phyloP scores from a whole-genome alignment of 2,329 filamentous ascomycete genomes.

The Penicillium sp. region DNA sequence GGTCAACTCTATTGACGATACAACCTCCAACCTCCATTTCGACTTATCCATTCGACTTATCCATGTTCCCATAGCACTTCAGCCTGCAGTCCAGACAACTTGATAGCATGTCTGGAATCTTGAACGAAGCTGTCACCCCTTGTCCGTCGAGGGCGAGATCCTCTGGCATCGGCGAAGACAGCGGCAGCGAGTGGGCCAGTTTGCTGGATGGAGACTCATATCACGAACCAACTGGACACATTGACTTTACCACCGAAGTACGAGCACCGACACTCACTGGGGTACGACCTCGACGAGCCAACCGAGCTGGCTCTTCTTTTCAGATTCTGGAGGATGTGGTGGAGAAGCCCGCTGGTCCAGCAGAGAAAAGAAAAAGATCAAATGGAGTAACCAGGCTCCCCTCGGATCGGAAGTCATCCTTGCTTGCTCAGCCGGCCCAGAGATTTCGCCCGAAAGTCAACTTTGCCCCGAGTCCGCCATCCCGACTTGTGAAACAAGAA shows the following conservation, averaged over 20 bases:
- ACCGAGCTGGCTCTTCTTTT: conserved; percentile 29
- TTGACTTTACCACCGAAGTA: conserved; percentile 45
- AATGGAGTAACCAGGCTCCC: conserved; percentile 9
- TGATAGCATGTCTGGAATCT: conserved; percentile 25
- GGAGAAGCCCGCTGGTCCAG: conserved; percentile 10
- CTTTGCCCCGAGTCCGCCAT: conserved; percentile 23
- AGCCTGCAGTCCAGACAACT: background rate
- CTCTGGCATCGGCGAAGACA: conserved; percentile 18
- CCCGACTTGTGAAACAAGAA: conserved; percentile 11
- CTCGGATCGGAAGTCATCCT: conserved; percentile 30
- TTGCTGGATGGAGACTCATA: conserved; percentile 26
- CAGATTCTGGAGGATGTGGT: conserved; percentile 40
- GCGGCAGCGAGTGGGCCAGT: conserved; percentile 21
- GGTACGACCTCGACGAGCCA: conserved; percentile 30
- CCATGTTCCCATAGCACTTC: conserved; percentile 6
- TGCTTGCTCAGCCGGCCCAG: conserved; percentile 43
- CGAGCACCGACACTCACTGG: conserved; percentile 29
- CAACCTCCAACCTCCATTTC: background rate
- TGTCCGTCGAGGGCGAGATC: conserved; percentile 30
- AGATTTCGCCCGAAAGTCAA: conserved; percentile 37
- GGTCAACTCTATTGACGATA: background rate
- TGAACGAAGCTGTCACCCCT: conserved; percentile 32
- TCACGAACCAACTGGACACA: conserved; percentile 37
- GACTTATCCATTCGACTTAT: background rate
- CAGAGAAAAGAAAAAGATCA: conserved; percentile 19